These are phyloP conservation scores for Nothopassalora personata DNA, from an alignment of 2,329 filamentous ascomycete species.

Conservation along the genomic window DNA sequence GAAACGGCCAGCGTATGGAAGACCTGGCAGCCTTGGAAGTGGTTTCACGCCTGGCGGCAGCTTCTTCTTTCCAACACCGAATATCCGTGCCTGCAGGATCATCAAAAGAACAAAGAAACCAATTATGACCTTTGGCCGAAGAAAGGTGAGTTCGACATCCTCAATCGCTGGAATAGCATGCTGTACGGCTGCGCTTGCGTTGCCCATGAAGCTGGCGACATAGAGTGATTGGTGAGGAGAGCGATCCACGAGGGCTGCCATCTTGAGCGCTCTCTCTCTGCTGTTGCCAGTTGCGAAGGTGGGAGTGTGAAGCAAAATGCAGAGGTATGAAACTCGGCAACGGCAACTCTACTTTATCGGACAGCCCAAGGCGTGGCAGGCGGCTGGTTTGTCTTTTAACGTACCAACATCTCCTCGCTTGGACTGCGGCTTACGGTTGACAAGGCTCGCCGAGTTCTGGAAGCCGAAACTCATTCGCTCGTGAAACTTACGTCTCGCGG, in stretches of 20 bases:
- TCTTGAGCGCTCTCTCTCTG: neutral
- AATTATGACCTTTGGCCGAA: constrained; percentile 7
- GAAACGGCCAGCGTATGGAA: constrained; percentile 31
- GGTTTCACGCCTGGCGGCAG: constrained; percentile 25
- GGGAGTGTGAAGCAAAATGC: neutral
- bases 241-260: neutral
- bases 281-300: neutral
- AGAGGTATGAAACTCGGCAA: neutral
- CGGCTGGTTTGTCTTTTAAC: neutral
- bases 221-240: neutral
- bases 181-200: neutral
- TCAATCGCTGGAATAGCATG: neutral
- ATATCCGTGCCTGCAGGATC: constrained; percentile 12
- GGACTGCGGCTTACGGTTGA: neutral
- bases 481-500: neutral
- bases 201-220: neutral
- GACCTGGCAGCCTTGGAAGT: constrained; percentile 25
- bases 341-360: neutral
- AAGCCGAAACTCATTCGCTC: neutral
- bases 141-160: constrained; percentile 2
- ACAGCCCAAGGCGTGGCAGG: neutral
- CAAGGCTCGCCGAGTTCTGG: neutral
- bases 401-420: neutral
- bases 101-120: constrained; percentile 4
- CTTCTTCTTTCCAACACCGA: constrained; percentile 15